Percentiles rank a stretch among this genome's conserved stretches.
phyloP scores from a whole-genome alignment of 1,139 yeast species.

The Kazachstania sp. region DNA sequence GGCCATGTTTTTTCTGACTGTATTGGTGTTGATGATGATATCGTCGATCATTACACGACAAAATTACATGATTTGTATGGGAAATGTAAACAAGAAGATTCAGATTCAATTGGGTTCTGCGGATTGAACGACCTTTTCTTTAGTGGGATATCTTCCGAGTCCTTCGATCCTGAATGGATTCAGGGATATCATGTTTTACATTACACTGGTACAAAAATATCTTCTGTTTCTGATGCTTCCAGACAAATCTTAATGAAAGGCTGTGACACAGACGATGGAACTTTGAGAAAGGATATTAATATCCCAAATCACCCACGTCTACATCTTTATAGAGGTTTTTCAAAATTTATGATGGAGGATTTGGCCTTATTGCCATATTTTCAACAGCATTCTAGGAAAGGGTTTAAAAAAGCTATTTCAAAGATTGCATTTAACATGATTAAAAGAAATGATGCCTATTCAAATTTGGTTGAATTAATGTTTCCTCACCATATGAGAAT shows the following conservation, averaged over 20 bases:
- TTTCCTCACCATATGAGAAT: constrained; percentile 53
- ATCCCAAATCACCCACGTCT: constrained; percentile 43
- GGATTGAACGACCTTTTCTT: constrained; percentile 35
- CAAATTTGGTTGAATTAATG: constrained; percentile 50
- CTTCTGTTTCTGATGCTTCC: constrained; percentile 32
- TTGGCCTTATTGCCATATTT: constrained; percentile 38
- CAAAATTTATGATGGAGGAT: constrained; percentile 54
- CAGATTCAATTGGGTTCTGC: constrained; percentile 33
- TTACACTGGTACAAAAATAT: constrained; percentile 33
- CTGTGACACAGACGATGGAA: constrained; percentile 37
- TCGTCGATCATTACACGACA: constrained; percentile 42
- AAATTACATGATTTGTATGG: constrained; percentile 38
- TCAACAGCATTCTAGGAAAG: constrained; percentile 37
- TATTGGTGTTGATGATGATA: constrained; percentile 45
- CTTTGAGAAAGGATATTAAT: constrained; percentile 31
- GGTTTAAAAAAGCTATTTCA: constrained; percentile 43
- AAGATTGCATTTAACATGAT: constrained; percentile 58
- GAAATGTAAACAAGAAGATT: constrained; percentile 24
- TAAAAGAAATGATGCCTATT: constrained; percentile 55
- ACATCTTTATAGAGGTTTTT: constrained; percentile 47
- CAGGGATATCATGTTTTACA: constrained; percentile 26
- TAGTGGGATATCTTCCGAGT: constrained; percentile 20
- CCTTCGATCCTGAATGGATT: constrained; percentile 28
- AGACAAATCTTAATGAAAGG: constrained; percentile 36
- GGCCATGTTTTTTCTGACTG: constrained; percentile 63